Base-by-base conservation (phyloP, 1,284 basidiomycete genomes). In the Cryptococcus sp. region DNA sequence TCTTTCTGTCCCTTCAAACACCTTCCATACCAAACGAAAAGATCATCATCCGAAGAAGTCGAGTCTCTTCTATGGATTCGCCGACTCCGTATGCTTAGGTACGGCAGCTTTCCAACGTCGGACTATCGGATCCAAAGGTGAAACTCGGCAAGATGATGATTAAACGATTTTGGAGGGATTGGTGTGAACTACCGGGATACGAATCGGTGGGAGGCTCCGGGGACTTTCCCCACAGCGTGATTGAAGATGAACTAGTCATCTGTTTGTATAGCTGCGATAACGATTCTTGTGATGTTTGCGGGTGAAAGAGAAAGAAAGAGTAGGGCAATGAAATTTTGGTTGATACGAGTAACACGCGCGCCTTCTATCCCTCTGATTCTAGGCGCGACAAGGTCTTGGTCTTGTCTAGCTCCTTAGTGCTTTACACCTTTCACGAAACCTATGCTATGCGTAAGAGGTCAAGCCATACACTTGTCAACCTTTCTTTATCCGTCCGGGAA, bases 141-240 rank as follows among this genome's bases (percentile, higher is more conserved):
- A n/a, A n/a, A n/a, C n/a, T n/a, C n/a, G n/a, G n/a, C n/a, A n/a
- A n/a, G n/a, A n/a, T n/a, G n/a, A n/a, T n/a, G n/a, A n/a, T n/a
- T n/a, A n/a, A n/a, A n/a, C n/a, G n/a, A n/a, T n/a, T n/a, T n/a
- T n/a, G n/a, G n/a, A n/a, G n/a, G n/a, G 32, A 34, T 34, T 16
- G n/a, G 32, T 9, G 32, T 34, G 9, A 23, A 45, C 24, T 32
- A n/a, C 46, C 19, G 41, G 46, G 16, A 32, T 24, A 45, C 28
- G 46, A 25, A 46, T 24, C 23, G 28, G 46, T 41, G 36, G 56
- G 55, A 64, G 55, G 67, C 70, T 73, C 70, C 70, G 70, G 70
- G 69, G 70, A 73, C 70, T 73, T 73, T 73, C 62, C 70, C 70
- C 66, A 71, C 70, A 73, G 70, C 64, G 41, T 32, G 58, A 66